Conservation (phyloP, 768 basidiomycete species). For the Mycena haematopus region DNA sequence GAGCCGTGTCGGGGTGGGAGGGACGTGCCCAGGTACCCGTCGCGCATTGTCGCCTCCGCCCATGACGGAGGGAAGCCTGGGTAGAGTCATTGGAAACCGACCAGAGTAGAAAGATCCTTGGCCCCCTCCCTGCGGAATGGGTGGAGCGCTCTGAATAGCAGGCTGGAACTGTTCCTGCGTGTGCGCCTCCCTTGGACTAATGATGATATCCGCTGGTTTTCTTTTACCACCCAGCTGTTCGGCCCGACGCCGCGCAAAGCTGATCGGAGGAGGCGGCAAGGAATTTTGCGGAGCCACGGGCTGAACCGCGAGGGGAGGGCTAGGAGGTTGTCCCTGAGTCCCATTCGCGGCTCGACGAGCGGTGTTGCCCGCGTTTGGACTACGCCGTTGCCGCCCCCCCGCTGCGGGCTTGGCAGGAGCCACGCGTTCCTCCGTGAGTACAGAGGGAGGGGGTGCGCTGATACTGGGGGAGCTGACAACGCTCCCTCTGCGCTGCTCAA, state of each 20-base stretch:
- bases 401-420: slow-evolving; percentile 32
- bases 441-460: slow-evolving; percentile 36
- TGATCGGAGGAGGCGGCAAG: slow-evolving; percentile 74
- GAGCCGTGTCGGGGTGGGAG: slow-evolving; percentile 75
- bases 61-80: slow-evolving; percentile 63
- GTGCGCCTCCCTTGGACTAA: slow-evolving; percentile 69
- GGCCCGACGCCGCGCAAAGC: slow-evolving; percentile 78
- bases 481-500: slow-evolving; percentile 74
- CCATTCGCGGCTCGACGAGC: slow-evolving; percentile 36
- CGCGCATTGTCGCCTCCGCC: slow-evolving; percentile 51
- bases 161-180: slow-evolving; percentile 64
- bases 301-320: slow-evolving; percentile 36
- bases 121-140: slow-evolving; percentile 57
- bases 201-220: slow-evolving; percentile 82
- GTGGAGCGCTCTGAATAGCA: slow-evolving; percentile 79
- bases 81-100: slow-evolving; percentile 67
- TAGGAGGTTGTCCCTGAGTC: slow-evolving; percentile 32
- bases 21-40: slow-evolving; percentile 64
- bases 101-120: slow-evolving; percentile 50
- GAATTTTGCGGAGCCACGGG: slow-evolving; percentile 44
- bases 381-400: slow-evolving; percentile 38
- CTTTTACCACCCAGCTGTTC: slow-evolving; percentile 67
- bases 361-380: slow-evolving; percentile 42
- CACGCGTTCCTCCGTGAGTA: slow-evolving; percentile 32
- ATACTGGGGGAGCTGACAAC: slow-evolving; percentile 49